Evolutionary conservation across 2,329 filamentous ascomycete species (phyloP), one percentile per base, ranked within the genome.

Genomic region (Aspergillus unguis): DNA sequence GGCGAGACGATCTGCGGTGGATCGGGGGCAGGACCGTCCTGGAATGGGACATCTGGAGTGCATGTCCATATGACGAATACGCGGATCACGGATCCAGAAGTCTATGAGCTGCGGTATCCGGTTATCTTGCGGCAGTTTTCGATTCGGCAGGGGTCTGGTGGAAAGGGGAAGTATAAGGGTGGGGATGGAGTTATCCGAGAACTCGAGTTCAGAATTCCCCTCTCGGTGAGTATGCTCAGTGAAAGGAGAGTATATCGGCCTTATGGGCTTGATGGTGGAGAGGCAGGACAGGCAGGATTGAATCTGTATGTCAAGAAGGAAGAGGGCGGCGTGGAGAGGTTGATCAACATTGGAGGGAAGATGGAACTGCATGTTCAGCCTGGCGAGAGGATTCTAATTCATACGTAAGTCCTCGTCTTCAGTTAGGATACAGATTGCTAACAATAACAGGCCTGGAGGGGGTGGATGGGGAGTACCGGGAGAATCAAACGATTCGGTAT

Each of bases 41-140:
- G 88, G 88, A 77, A 86, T 55, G 88, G 88, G 33, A 85, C 86
- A 7, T 83, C 77, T 48, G 88, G 87, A 11, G 87, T 91, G n/a
- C 87, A 92, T 66, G 86, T 83, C 1, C 87, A 92, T 71, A 91
- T 92, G 86, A 92, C 89, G 5, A 94, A 94, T 68, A 92, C 88
- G 3, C 81, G 88, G 10, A 92, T 92, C 65, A 92, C 88, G 0
- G 89, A 92, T 65, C 79, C 85, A 0, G 89, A 94, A 66, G 81
- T 91, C 6, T 88, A 92, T 58, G 88, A 92, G 73, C 78, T 86
- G 28, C 76, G 88, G 6, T 91, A 91, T 63, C 88, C 88, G 0
- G 87, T 91, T 1, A 70, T 94, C 1, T 72, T 94, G 32, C 77
- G 85, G 5, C 80, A 87, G 59, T 92, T 92, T 67, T 78, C 80